A percentile compares a stretch with the other conserved stretches of the same genome.
These are phyloP conservation scores for Venturia asperata DNA, from an alignment of 2,329 filamentous ascomycete genomes.

Conservation along the genomic window DNA sequence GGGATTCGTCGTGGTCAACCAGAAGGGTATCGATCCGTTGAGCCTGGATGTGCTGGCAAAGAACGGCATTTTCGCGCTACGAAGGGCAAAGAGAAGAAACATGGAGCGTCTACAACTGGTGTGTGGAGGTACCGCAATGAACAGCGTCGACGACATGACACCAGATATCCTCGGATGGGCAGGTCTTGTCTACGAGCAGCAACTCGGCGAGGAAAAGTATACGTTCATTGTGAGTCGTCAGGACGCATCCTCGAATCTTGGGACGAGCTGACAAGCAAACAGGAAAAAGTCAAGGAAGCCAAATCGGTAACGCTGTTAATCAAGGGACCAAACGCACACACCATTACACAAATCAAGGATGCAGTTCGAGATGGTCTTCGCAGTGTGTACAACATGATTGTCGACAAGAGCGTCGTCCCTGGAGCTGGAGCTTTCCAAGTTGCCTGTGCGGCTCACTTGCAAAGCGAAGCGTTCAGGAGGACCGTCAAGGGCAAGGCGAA, in stretches of 20 bases:
- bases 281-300: constrained; percentile 93
- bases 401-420: constrained; percentile 92
- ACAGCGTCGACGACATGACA: constrained; percentile 88
- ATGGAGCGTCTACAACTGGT: constrained; percentile 97
- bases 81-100: constrained; percentile 93
- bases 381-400: constrained; percentile 98
- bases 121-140: constrained; percentile 84
- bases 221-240: constrained; percentile 63
- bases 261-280: constrained; percentile 24
- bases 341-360: constrained; percentile 93
- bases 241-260: not conserved
- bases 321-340: constrained; percentile 96
- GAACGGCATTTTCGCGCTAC: constrained; percentile 92
- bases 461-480: constrained; percentile 78
- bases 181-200: constrained; percentile 93
- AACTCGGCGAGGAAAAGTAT: constrained; percentile 96
- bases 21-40: constrained; percentile 96
- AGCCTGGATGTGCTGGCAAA: constrained; percentile 94
- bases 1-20: constrained; percentile 96
- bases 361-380: constrained; percentile 90
- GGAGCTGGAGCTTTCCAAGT: constrained; percentile 95
- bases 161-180: constrained; percentile 92
- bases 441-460: constrained; percentile 79
- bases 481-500: constrained; percentile 97
- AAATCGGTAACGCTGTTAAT: constrained; percentile 97